These are phyloP conservation scores for Wickerhamomyces sp. DNA, from an alignment of 1,139 yeast species.

Conservation along the genomic window DNA sequence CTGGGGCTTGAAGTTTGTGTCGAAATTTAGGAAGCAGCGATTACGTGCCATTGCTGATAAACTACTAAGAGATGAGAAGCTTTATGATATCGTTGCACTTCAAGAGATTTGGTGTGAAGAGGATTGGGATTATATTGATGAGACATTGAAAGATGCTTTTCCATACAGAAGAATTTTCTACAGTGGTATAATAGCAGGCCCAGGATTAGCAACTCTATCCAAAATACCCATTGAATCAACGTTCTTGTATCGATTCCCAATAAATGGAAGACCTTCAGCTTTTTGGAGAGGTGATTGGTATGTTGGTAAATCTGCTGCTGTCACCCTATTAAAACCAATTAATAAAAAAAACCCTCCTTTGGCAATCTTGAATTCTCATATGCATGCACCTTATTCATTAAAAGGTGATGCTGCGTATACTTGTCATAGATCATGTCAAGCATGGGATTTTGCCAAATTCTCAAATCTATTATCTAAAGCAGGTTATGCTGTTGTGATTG, in stretches of 20 bases:
- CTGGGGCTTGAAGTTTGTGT: slow-evolving; percentile 88
- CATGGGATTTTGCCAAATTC: slow-evolving; percentile 85
- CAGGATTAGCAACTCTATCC: slow-evolving; percentile 84
- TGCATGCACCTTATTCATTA: slow-evolving; percentile 93
- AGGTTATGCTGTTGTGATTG: slow-evolving; percentile 82
- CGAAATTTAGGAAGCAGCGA: slow-evolving; percentile 62
- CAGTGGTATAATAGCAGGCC: slow-evolving; percentile 87
- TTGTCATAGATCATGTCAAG: slow-evolving; percentile 91
- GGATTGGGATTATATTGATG: slow-evolving; percentile 68
- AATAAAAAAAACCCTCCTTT: slow-evolving; percentile 46
- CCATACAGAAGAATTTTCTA: slow-evolving; percentile 70
- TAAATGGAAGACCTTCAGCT: slow-evolving; percentile 93
- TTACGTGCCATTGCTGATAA: slow-evolving; percentile 69
- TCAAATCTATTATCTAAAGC: slow-evolving; percentile 59
- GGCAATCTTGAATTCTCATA: slow-evolving; percentile 84
- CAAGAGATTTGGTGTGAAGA: slow-evolving; percentile 91
- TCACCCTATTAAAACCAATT: slow-evolving; percentile 60
- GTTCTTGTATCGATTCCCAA: slow-evolving; percentile 77
- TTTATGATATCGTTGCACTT: slow-evolving; percentile 79
- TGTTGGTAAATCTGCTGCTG: slow-evolving; percentile 88
- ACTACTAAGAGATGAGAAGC: slow-evolving; percentile 42
- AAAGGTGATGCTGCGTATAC: slow-evolving; percentile 85
- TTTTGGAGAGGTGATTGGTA: slow-evolving; percentile 95
- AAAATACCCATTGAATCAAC: slow-evolving; percentile 79
- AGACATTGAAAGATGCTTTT: slow-evolving; percentile 40